Evolutionary conservation across 2,329 filamentous ascomycete species (phyloP), one percentile per base, ranked within the genome.

Genomic region (Claviceps quebecensis): DNA sequence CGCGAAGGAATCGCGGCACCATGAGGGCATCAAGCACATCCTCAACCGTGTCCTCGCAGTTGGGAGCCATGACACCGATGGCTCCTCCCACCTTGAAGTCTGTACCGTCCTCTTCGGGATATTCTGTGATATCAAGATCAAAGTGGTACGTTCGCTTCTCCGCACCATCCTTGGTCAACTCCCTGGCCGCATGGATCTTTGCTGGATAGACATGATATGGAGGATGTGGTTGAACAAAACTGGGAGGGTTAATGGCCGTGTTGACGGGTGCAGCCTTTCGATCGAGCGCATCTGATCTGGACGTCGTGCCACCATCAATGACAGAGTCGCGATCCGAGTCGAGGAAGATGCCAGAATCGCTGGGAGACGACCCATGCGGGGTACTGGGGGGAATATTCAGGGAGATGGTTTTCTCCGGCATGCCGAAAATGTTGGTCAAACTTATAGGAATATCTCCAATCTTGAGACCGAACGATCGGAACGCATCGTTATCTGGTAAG

Each of bases 101-200:
- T 5, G 90, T 81, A 48, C 78, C 76, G 50, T 86, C 85, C 69
- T 94, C 88, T 19, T 81, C 78, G 0, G 93, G 89, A 61, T 98
- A 98, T 64, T 95, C 85, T 47, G 91, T 96, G 48, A 98, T 85
- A 61, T 98, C 93, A 45, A 98, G 80, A 61, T 97, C 93, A 61
- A 97, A 97, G 68, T 98, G 93, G 66, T 91, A 95, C 0, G 93
- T 98, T 54, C 91, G 80, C 78, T 98, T 98, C 73, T 95, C 88
- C 5, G 93, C 93, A 22, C 91, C 91, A 23, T 80, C 74, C 64
- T 81, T 85, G 13, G 93, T 98, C 63, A 98, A 72, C 68, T 95
- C 89, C 52, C 93, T 84, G 2, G 88, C 80, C 60, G 83, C 83
- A 67, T 88, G 84, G 46, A 98, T 79, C 56, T 83, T 87, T n/a